These are phyloP conservation scores for Sclerospora graminicola DNA, from an alignment of 352 stramenopile genomes.

Conservation along the genomic window DNA sequence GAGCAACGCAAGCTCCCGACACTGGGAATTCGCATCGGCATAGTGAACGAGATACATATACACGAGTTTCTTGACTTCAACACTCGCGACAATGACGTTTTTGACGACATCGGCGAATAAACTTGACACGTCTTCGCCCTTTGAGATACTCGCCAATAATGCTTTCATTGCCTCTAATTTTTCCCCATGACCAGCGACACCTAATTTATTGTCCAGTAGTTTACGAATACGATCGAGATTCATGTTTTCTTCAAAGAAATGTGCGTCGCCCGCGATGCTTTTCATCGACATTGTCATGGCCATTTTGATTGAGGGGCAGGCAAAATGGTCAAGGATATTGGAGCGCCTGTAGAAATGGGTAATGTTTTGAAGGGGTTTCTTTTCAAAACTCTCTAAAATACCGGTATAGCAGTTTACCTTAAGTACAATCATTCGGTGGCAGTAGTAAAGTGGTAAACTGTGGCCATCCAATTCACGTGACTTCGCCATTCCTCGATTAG, in stretches of 20 bases:
- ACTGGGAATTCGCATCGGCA: constrained; percentile 90
- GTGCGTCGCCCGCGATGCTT: constrained; percentile 85
- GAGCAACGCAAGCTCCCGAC: constrained; percentile 93
- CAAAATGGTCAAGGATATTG: too few species aligned
- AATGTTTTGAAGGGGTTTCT: too few species aligned
- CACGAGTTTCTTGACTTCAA: constrained; percentile 99
- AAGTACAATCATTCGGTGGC: too few species aligned
- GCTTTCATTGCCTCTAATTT: constrained; percentile 98
- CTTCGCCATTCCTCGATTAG: not conserved
- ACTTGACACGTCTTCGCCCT: constrained; percentile 93
- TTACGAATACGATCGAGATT: constrained; percentile 83
- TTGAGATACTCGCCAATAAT: constrained; percentile 94
- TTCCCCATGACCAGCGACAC: constrained; percentile 68
- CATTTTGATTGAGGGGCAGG: too few species aligned
- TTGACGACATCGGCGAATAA: constrained; percentile 98
- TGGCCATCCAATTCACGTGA: too few species aligned
- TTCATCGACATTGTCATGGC: constrained; percentile 24
- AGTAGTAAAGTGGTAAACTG: too few species aligned
- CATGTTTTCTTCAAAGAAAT: constrained; percentile 97
- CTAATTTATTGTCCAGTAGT: constrained; percentile 85
- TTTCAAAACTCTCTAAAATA: too few species aligned
- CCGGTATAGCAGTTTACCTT: too few species aligned
- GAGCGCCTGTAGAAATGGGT: too few species aligned
- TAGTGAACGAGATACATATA: constrained; percentile 99
- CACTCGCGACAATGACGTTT: constrained; percentile 88